Evolutionary conservation across 805 yeast species (phyloP).

Genomic region (Yamadazyma tumulicola): DNA sequence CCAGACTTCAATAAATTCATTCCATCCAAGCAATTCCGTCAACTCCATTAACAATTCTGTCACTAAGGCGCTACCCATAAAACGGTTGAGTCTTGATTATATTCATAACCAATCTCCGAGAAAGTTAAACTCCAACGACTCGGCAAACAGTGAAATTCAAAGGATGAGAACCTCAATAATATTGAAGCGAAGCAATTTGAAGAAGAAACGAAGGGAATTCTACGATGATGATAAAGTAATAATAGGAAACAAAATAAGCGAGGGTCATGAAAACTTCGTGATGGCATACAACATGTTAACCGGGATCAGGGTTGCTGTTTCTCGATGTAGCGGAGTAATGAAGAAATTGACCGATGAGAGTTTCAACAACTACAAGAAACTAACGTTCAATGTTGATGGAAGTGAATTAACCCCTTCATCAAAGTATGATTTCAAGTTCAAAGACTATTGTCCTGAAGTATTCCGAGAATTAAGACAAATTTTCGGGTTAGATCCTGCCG

Average conservation of each 20-base stretch:
- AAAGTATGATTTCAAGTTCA: constrained; percentile 92
- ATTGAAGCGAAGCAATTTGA: constrained; percentile 39
- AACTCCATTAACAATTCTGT: constrained; percentile 3
- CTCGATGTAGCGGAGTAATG: constrained; percentile 84
- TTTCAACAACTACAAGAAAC: constrained; percentile 68
- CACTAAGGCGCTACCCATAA: no score
- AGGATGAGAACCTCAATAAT: constrained; percentile 49
- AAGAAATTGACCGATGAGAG: constrained; percentile 68
- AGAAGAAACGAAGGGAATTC: constrained; percentile 38
- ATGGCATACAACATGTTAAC: constrained; percentile 97
- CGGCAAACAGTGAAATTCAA: constrained; percentile 41
- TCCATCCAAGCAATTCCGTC: constrained; percentile 1
- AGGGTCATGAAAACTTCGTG: constrained; percentile 90
- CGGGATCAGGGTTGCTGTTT: constrained; percentile 93
- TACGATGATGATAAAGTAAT: constrained; percentile 55
- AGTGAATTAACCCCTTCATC: constrained; percentile 90
- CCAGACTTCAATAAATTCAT: constrained; percentile 1
- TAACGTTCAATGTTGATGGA: constrained; percentile 84
- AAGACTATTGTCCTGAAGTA: constrained; percentile 93
- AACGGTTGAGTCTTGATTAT: constrained; percentile 1
- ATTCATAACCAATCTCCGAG: constrained; percentile 1
- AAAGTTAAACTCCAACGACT: constrained; percentile 14
- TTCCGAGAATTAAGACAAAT: constrained; percentile 76
- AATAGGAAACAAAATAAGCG: constrained; percentile 79
- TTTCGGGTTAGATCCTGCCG: constrained; percentile 93